Base-by-base conservation (phyloP, 2,329 filamentous ascomycete genomes). In the Fusarium sp. region DNA sequence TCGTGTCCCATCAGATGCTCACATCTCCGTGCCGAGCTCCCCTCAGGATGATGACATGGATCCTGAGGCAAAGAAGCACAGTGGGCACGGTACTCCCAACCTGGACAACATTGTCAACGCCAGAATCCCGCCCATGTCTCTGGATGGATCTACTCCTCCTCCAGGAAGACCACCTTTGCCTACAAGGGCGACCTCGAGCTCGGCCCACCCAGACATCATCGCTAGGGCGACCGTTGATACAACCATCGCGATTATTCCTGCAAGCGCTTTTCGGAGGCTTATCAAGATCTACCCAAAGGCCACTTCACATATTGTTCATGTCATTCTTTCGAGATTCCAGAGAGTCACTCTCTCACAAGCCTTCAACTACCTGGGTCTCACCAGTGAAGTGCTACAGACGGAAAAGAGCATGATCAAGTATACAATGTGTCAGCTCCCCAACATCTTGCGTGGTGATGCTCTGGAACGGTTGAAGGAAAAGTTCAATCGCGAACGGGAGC, bases 181-280 rank as follows among this genome's bases (percentile, higher is more conserved):
- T 14, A 86, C 86, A 71, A 85, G 87, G 65, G 80, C 80, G 17
- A 83, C 85, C 35, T 89, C 90, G 12, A 93, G 92, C 73, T 98
- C 97, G 15, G 95, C 94, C 0, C 97, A 99, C 83, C 97, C 97
- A 12, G 97, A 99, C 79, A 97, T 99, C 71, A 95, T 99, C 73
- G 97, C 96, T n/a, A 90, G 97, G 74, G 97, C 97, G 7, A 97
- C 95, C 17, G 93, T 97, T 27, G 97, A 99, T 80, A 99, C 97
- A 0, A 99, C 97, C 0, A 98, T 99, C 82, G 97, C 97, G 7
- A 97, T 99, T 73, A 99, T 99, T 66, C 97, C 97, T 1, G 97
- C 97, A 1, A 98, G 95, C 80, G 97, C 97, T 4, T 99, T 99
- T 78, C 91, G 95, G 63, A 92, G 97, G 10, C 86, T 99, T 62